phyloP scores from a whole-genome alignment of 345 rosid genomes.

The Acer yangbiense region DNA sequence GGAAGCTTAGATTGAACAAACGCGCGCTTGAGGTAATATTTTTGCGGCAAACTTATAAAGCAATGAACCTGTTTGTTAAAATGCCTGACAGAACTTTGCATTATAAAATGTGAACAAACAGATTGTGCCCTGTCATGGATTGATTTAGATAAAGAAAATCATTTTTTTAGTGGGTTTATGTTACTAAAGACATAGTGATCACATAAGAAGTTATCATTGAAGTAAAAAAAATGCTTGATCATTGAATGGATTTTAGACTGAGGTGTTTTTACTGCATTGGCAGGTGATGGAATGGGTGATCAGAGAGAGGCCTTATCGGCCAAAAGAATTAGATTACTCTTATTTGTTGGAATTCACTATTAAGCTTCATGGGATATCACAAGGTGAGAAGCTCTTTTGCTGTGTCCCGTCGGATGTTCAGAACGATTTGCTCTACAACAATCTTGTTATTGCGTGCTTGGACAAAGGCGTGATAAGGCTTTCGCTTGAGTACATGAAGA shows the following conservation, averaged over 20 bases:
- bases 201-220: background rate
- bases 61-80: constrained; percentile 11
- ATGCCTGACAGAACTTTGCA: background rate
- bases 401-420: constrained; percentile 78
- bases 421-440: constrained; percentile 83
- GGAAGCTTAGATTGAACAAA: constrained; percentile 69
- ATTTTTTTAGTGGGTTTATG: background rate
- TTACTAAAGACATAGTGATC: background rate
- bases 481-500: constrained; percentile 87
- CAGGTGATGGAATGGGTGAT: constrained; percentile 97
- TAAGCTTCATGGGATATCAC: constrained; percentile 74
- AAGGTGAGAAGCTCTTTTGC: constrained; percentile 72
- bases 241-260: background rate
- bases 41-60: background rate
- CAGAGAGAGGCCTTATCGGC: constrained; percentile 84
- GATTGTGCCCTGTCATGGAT: background rate
- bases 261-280: constrained; percentile 19
- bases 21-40: constrained; percentile 70
- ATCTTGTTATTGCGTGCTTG: constrained; percentile 83
- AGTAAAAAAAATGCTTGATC: background rate
- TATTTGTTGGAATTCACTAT: constrained; percentile 79
- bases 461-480: constrained; percentile 72
- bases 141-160: background rate
- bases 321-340: constrained; percentile 82
- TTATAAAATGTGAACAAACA: no score